A percentile compares a stretch with the other conserved stretches of the same genome.
Conservation (phyloP, 805 yeast genomes). For the Wickerhamomyces queroliae region DNA sequence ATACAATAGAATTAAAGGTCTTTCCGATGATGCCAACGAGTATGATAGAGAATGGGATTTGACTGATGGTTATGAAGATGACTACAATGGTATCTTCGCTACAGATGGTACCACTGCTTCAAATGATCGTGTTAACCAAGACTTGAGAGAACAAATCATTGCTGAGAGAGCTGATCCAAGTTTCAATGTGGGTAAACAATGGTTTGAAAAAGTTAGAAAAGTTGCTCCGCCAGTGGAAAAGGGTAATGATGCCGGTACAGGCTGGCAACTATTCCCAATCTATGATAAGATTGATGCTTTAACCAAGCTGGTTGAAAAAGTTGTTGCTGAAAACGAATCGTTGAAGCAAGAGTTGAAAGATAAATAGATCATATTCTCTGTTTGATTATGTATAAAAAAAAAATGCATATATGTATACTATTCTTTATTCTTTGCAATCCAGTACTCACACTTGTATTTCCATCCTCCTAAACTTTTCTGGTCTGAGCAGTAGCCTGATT, state of each 20-base stretch:
- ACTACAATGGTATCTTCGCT: conserved; percentile 25
- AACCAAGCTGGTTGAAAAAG: conserved; percentile 15
- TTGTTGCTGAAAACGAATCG: conserved; percentile 14
- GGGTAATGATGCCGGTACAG: conserved; percentile 49
- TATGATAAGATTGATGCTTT: conserved; percentile 42
- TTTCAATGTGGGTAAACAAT: conserved; percentile 47
- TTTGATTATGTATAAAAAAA: not conserved
- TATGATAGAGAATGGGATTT: conserved; percentile 77
- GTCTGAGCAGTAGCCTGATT: conserved; percentile 51
- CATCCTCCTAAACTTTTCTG: conserved; percentile 44
- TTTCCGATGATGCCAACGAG: conserved; percentile 78
- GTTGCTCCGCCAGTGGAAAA: conserved; percentile 54
- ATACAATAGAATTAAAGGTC: conserved; percentile 59
- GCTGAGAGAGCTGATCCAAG: conserved; percentile 70
- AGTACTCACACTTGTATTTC: conserved; percentile 58
- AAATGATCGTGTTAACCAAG: conserved; percentile 28
- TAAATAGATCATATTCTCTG: not conserved
- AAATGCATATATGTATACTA: not conserved
- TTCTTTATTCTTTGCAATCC: conserved; percentile 46
- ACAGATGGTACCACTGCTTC: conserved; percentile 19
- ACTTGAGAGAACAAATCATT: conserved; percentile 43
- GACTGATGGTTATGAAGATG: conserved; percentile 60
- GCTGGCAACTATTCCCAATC: conserved; percentile 58
- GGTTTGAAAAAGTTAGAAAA: conserved; percentile 43
- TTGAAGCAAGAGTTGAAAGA: conserved; percentile 9